Base-by-base conservation (phyloP, 495 filamentous ascomycete genomes). In the Penicillium fimorum region DNA sequence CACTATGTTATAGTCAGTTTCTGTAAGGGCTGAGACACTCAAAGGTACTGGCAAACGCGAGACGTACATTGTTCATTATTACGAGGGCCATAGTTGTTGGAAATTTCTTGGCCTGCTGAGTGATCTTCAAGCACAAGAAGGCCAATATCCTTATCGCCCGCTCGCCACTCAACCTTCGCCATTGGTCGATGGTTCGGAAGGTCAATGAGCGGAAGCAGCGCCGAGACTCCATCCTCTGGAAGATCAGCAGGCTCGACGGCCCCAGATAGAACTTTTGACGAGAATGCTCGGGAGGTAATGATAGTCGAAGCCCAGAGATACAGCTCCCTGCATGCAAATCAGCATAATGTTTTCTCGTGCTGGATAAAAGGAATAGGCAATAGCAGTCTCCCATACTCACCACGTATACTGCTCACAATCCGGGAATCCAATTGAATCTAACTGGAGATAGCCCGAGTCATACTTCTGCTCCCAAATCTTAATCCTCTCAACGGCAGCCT, bases 31-130 rank as follows among this genome's bases (percentile, higher is more conserved):
- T 24, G 27, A 22, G 12, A 17, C 3, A 9, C 9, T 35, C n/a
- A 6, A 18, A 37, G 17, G 5, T 3, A n/a, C 17, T 35, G 11
- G 32, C 9, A 42, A 37, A 46, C n/a, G 4, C 24, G 40, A 17
- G n/a, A 72, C 79, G 41, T 60, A 84, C 83, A 64, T 61, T 88
- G 84, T 60, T 84, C 85, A 55, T 89, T 89, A 48, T 81, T 76
- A 47, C 87, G 84, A 4, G 84, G 79, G 0, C 82, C 85, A 56
- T 89, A 89, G 63, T 89, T 89, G 61, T 89, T 89, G 24, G 73
- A 79, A 18, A 88, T 76, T 62, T 88, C 81, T 11, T 75, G 59
- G 3, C 82, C 82, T 10, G 74, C 35, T 3, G 65, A 6, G 62
- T 27, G n/a, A 9, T 69, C 38, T 18, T 84, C 77, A 24, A 79